These are phyloP conservation scores for Starmerella bombi DNA, from an alignment of 805 yeast species.

Conservation along the genomic window DNA sequence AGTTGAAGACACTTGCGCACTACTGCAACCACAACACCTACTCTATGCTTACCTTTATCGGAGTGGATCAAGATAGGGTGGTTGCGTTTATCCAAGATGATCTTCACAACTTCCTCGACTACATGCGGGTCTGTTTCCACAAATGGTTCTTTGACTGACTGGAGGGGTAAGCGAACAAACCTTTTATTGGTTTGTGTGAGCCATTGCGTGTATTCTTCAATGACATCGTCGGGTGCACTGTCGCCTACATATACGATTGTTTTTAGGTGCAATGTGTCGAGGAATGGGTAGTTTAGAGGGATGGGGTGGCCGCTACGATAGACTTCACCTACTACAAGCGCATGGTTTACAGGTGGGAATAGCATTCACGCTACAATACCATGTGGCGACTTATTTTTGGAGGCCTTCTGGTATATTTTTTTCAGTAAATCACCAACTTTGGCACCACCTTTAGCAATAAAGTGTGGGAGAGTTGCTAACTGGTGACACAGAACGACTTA, in stretches of 20 bases:
- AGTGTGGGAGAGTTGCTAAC: too few species aligned
- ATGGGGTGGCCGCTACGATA: constrained; percentile 93
- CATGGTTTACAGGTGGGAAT: constrained; percentile 87
- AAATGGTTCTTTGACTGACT: constrained; percentile 64
- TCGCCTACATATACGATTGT: constrained; percentile 66
- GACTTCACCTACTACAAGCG: constrained; percentile 74
- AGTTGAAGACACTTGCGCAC: constrained; percentile 78
- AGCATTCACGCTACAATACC: constrained; percentile 21
- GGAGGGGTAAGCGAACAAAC: constrained; percentile 50
- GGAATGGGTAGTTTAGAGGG: constrained; percentile 68
- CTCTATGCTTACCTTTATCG: constrained; percentile 93
- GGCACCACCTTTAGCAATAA: too few species aligned
- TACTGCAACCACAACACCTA: constrained; percentile 85
- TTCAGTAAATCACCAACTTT: too few species aligned
- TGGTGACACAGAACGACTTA: too few species aligned
- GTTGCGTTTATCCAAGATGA: constrained; percentile 37
- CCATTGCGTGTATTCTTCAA: constrained; percentile 58
- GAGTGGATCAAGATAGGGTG: constrained; percentile 86
- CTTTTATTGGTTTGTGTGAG: constrained; percentile 39
- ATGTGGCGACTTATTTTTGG: too few species aligned
- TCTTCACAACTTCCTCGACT: constrained; percentile 32
- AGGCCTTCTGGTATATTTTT: too few species aligned
- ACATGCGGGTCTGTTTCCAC: constrained; percentile 44
- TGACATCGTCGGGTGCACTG: constrained; percentile 33
- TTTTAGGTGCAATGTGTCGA: constrained; percentile 51